These are phyloP conservation scores for Steccherinum ochraceum DNA, from an alignment of 768 basidiomycete genomes.

Conservation along the genomic window DNA sequence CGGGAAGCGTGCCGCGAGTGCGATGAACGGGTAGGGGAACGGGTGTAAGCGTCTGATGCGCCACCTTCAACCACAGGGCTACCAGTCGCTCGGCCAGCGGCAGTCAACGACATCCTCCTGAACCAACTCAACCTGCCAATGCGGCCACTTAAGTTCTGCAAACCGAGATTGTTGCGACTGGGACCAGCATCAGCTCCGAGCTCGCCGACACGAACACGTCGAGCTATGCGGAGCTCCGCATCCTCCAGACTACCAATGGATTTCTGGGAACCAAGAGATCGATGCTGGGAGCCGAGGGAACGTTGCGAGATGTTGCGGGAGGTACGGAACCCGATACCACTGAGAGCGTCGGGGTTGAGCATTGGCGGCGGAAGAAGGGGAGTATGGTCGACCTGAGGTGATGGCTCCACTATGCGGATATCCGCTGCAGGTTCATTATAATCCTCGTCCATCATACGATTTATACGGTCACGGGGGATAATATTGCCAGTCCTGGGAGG, in stretches of 20 bases:
- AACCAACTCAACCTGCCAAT: constrained; percentile 59
- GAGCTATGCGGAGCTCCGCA: constrained; percentile 48
- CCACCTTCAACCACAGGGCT: constrained; percentile 2
- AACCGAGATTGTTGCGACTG: constrained; percentile 31
- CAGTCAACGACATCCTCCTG: constrained; percentile 26
- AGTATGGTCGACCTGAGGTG: constrained; percentile 17
- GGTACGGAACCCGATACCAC: constrained; percentile 14
- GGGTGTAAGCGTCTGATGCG: constrained; percentile 17
- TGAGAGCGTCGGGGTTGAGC: constrained; percentile 26
- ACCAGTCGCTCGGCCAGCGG: neutral
- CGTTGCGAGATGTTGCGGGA: constrained; percentile 6
- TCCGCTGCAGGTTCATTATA: constrained; percentile 18
- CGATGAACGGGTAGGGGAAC: constrained; percentile 18
- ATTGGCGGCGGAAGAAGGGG: constrained; percentile 35
- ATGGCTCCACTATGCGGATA: constrained; percentile 19
- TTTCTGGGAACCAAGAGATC: constrained; percentile 22
- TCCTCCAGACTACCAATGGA: constrained; percentile 15
- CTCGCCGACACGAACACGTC: constrained; percentile 34
- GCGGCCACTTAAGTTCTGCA: constrained; percentile 39
- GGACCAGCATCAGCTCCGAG: constrained; percentile 14
- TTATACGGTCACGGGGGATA: constrained; percentile 29
- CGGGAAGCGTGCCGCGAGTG: constrained; percentile 17
- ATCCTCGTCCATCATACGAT: constrained; percentile 29
- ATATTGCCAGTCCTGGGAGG: constrained; percentile 29
- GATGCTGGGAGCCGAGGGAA: constrained; percentile 22